Conservation (phyloP, 2,329 filamentous ascomycete genomes). For the Didymosphaeria variabile region DNA sequence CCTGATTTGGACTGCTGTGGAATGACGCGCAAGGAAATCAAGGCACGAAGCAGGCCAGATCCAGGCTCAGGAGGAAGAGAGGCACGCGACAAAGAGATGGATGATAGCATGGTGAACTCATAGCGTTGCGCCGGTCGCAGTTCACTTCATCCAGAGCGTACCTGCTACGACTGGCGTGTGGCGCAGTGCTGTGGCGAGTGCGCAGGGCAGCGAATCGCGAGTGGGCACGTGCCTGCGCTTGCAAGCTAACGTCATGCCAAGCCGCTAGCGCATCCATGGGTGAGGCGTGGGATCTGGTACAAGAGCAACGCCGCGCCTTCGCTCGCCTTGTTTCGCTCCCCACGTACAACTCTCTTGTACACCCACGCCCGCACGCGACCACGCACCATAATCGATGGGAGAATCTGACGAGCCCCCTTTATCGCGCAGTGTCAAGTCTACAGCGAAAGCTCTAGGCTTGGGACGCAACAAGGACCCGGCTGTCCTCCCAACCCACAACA, state of each 20-base stretch:
- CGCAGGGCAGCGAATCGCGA: constrained; percentile 1
- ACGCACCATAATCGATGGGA: constrained; percentile 60
- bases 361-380: constrained; percentile 14
- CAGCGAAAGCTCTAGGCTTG: constrained; percentile 58
- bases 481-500: constrained; percentile 41
- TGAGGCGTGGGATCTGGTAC: constrained; percentile 8
- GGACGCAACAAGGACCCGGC: constrained; percentile 45
- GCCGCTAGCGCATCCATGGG: neutral
- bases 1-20: neutral
- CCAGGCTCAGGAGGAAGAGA: neutral
- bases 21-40: neutral
- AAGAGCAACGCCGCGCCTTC: constrained; percentile 12
- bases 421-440: constrained; percentile 62
- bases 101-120: neutral
- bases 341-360: constrained; percentile 21
- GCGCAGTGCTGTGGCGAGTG: constrained; percentile 11
- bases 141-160: neutral
- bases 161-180: neutral
- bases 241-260: constrained; percentile 4
- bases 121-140: neutral
- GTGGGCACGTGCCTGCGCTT: neutral
- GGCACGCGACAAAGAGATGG: neutral
- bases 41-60: neutral
- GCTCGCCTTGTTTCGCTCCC: constrained; percentile 10
- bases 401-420: constrained; percentile 62